phyloP scores from a whole-genome alignment of 2,329 filamentous ascomycete genomes.

The Scedosporium apiospermum region DNA sequence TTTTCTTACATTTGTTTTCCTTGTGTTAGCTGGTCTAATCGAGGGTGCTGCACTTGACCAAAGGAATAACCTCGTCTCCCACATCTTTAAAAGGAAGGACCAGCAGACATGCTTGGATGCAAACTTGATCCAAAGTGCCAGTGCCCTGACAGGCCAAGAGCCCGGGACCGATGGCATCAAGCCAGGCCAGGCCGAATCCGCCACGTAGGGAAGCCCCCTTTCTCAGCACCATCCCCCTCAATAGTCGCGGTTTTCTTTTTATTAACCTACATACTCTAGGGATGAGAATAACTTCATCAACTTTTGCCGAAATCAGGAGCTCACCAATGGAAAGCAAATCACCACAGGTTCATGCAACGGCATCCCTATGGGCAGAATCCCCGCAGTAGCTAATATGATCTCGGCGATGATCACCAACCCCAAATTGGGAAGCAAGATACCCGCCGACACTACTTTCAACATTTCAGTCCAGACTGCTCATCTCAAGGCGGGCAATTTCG shows the following conservation, averaged over 20 bases:
- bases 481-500: constrained; percentile 41
- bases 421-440: constrained; percentile 26
- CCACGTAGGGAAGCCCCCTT: constrained; percentile 25
- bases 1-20: not conserved
- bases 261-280: constrained; percentile 15
- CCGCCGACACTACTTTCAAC: constrained; percentile 30
- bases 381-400: constrained; percentile 39
- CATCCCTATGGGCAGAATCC: constrained; percentile 48
- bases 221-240: not conserved
- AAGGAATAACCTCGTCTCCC: not conserved
- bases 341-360: constrained; percentile 44
- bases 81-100: not conserved
- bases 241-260: not conserved
- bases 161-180: constrained; percentile 17
- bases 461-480: constrained; percentile 38
- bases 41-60: not conserved
- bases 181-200: constrained; percentile 25
- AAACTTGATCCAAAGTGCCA: constrained; percentile 30
- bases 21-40: constrained; percentile 1
- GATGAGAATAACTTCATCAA: constrained; percentile 51
- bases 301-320: constrained; percentile 42
- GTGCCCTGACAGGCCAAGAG: constrained; percentile 27
- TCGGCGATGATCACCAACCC: constrained; percentile 42
- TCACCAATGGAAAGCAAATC: constrained; percentile 45
- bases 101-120: constrained; percentile 20